A percentile compares a stretch with the other conserved stretches of the same genome.
These are phyloP conservation scores for Turnera subulata DNA, from an alignment of 345 rosid genomes.

Conservation along the genomic window DNA sequence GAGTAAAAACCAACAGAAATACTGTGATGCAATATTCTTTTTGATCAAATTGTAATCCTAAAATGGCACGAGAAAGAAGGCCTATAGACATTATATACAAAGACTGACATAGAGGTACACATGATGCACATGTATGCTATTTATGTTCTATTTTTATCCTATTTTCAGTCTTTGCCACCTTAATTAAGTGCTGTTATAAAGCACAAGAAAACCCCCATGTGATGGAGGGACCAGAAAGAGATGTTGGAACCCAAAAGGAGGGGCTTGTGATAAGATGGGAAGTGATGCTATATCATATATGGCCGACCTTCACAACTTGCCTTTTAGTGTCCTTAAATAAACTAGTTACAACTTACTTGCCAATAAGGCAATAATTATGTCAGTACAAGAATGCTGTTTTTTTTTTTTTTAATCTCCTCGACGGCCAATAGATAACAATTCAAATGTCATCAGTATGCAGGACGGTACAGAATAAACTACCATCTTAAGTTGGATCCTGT, in stretches of 20 bases:
- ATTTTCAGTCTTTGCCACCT: background rate
- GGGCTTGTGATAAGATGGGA: background rate
- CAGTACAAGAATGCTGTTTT: too few species aligned
- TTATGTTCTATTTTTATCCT: background rate
- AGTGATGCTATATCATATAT: background rate
- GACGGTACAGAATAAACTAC: too few species aligned
- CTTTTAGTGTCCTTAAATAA: background rate
- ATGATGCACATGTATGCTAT: background rate
- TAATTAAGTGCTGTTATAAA: background rate
- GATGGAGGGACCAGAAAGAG: constrained; percentile 23
- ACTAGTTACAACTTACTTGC: background rate
- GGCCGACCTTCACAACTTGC: background rate
- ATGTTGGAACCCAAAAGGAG: too few species aligned
- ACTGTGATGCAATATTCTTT: background rate
- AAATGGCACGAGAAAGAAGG: background rate
- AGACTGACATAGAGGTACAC: background rate
- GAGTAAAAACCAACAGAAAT: too few species aligned
- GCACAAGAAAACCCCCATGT: constrained; percentile 18
- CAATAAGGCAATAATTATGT: too few species aligned
- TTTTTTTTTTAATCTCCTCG: too few species aligned
- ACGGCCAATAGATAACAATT: too few species aligned
- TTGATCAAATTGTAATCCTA: background rate
- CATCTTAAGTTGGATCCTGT: too few species aligned
- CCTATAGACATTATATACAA: background rate
- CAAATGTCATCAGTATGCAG: too few species aligned